Evolutionary conservation across 257 asterid species (phyloP).

Genomic region (Solanum bulbocastanum): DNA sequence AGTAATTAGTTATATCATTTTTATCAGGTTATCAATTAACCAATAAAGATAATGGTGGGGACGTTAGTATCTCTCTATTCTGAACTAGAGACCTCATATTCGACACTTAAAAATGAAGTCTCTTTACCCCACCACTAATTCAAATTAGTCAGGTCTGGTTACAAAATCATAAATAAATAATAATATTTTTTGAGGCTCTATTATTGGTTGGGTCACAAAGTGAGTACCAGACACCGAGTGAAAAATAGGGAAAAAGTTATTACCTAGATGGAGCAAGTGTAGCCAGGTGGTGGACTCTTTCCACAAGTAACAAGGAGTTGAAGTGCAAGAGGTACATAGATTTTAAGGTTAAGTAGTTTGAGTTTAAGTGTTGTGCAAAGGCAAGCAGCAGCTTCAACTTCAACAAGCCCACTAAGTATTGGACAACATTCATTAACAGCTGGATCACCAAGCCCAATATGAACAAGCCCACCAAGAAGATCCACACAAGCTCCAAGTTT

Average conservation of each 20-base stretch:
- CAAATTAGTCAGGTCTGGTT: not conserved
- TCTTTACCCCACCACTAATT: not conserved
- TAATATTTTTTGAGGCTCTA: not conserved
- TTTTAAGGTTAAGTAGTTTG: constrained; percentile 48
- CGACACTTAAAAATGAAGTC: not conserved
- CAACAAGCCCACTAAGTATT: constrained; percentile 45
- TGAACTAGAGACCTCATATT: not conserved
- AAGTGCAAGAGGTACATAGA: constrained; percentile 69
- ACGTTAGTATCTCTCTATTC: not conserved
- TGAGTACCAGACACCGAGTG: not conserved
- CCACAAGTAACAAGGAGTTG: constrained; percentile 76
- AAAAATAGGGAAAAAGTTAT: not conserved
- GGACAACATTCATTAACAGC: constrained; percentile 74
- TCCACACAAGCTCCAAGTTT: constrained; percentile 85
- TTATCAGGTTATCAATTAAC: not conserved
- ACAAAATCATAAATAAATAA: not conserved
- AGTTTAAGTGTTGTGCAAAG: constrained; percentile 63
- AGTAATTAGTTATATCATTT: not conserved
- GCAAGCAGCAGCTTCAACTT: constrained; percentile 72
- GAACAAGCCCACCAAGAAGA: constrained; percentile 63
- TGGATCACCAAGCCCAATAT: constrained; percentile 66
- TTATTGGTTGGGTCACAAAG: not conserved
- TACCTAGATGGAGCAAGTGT: constrained; percentile 60
- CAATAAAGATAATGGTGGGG: not conserved
- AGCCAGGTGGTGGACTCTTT: constrained; percentile 83